phyloP scores from a whole-genome alignment of 805 yeast genomes.

The Isabelozyma heimii region DNA sequence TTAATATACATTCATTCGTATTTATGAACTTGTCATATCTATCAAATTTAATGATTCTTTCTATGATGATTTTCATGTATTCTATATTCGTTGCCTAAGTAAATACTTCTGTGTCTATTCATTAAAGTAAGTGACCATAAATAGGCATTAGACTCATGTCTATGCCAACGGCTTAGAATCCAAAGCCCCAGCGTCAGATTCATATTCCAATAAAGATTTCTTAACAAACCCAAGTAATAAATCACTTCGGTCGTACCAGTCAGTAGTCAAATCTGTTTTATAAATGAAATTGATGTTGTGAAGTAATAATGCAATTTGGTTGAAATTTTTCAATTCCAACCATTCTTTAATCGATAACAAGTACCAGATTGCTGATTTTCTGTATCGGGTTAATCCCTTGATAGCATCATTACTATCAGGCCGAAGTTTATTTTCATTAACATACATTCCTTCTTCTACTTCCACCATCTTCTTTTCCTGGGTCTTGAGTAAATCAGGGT shows the following conservation, averaged over 20 bases:
- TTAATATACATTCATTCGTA: no score
- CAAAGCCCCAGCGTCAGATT: not conserved
- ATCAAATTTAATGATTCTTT: no score
- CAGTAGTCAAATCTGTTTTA: slow-evolving; percentile 11
- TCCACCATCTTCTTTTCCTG: slow-evolving; percentile 3
- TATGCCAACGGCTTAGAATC: no score
- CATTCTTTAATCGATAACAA: slow-evolving; percentile 74
- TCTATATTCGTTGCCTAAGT: no score
- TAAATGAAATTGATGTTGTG: slow-evolving; percentile 23
- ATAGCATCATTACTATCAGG: slow-evolving; percentile 36
- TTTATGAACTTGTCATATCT: no score
- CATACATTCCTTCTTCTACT: slow-evolving; percentile 30
- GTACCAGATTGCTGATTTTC: slow-evolving; percentile 79
- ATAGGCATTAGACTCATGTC: no score
- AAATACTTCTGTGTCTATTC: no score
- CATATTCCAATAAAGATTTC: slow-evolving; percentile 1
- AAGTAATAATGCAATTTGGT: slow-evolving; percentile 24
- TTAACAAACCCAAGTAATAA: slow-evolving; percentile 23
- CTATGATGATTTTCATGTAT: no score
- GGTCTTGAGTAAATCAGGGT: slow-evolving; percentile 38
- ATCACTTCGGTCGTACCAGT: slow-evolving; percentile 36
- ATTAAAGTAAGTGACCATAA: not conserved
- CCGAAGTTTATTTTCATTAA: slow-evolving; percentile 32
- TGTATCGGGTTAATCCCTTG: slow-evolving; percentile 55
- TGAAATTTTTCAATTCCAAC: slow-evolving; percentile 28